These are phyloP conservation scores for Penicillium cinerascens DNA, from an alignment of 495 filamentous ascomycete species.

Conservation along the genomic window DNA sequence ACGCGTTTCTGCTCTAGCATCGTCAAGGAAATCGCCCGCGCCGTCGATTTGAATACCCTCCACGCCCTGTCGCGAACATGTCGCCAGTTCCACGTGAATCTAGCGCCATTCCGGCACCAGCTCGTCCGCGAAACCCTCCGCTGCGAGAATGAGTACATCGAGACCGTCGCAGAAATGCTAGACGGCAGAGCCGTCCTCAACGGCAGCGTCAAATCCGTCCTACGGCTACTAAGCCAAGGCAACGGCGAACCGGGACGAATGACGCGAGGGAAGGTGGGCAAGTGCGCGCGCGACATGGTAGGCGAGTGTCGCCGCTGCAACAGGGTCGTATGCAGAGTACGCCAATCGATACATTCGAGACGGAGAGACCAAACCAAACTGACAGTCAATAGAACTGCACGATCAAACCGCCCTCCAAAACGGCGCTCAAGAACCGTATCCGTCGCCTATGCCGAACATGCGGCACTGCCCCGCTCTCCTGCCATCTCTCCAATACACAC, in stretches of 20 bases:
- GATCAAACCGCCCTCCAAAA: slow-evolving; percentile 64
- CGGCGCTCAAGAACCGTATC: slow-evolving; percentile 62
- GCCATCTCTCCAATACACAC: slow-evolving; percentile 21
- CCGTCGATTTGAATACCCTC: slow-evolving; percentile 80
- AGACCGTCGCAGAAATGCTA: slow-evolving; percentile 39
- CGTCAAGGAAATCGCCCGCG: slow-evolving; percentile 65
- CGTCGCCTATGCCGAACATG: slow-evolving; percentile 76
- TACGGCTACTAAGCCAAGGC: slow-evolving; percentile 32
- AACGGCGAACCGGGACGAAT: slow-evolving; percentile 37
- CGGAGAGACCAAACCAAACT: not conserved
- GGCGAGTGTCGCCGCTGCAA: slow-evolving; percentile 74
- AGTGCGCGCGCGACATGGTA: slow-evolving; percentile 83
- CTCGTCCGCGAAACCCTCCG: slow-evolving; percentile 70
- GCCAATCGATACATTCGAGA: not conserved
- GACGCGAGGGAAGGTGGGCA: slow-evolving; percentile 62
- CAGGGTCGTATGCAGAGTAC: slow-evolving; percentile 72
- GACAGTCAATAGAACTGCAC: slow-evolving; percentile 72
- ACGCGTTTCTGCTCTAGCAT: slow-evolving; percentile 44
- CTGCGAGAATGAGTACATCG: slow-evolving; percentile 66
- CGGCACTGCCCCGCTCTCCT: slow-evolving; percentile 57
- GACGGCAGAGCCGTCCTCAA: slow-evolving; percentile 31
- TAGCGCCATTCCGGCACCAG: slow-evolving; percentile 70
- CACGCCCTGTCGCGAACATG: slow-evolving; percentile 77
- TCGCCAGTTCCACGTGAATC: slow-evolving; percentile 68
- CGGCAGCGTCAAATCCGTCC: slow-evolving; percentile 35